Evolutionary conservation across 306 rosid genomes (phyloP).

Genomic region (Malus asiatica): DNA sequence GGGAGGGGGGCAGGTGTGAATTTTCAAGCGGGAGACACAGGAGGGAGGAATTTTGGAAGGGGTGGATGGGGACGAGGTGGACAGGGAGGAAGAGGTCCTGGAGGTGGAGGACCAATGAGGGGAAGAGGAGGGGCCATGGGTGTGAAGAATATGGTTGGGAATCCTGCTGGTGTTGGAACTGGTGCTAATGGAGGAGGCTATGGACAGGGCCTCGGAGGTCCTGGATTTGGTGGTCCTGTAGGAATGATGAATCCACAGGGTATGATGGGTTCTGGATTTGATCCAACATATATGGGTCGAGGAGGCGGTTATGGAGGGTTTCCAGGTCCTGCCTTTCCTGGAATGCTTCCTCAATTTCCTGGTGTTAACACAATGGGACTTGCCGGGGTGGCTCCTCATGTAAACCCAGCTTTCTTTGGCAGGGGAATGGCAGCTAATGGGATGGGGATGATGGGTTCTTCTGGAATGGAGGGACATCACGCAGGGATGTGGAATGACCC

Average conservation of each 20-base stretch:
- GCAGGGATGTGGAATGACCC: conserved; percentile 45
- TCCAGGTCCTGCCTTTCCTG: conserved; percentile 40
- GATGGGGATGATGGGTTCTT: conserved; percentile 43
- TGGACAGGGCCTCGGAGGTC: conserved; percentile 39
- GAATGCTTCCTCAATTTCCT: conserved; percentile 42
- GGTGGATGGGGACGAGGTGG: conserved; percentile 54
- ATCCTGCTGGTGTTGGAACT: conserved; percentile 25
- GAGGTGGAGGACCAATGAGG: conserved; percentile 29
- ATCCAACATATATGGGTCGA: conserved; percentile 46
- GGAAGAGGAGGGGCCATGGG: conserved; percentile 45
- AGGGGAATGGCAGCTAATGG: conserved; percentile 41
- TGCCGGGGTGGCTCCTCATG: conserved; percentile 48
- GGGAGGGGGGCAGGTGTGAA: conserved; percentile 31
- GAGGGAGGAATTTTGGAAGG: conserved; percentile 37
- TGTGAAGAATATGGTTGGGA: conserved; percentile 27
- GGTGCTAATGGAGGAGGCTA: conserved; percentile 30
- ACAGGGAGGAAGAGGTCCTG: conserved; percentile 39
- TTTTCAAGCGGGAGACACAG: conserved; percentile 37
- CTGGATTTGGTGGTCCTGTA: conserved; percentile 32
- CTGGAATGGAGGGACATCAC: conserved; percentile 37
- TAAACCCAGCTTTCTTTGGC: conserved; percentile 50
- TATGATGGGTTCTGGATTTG: conserved; percentile 50
- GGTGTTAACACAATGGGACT: conserved; percentile 33
- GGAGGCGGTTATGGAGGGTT: conserved; percentile 45
- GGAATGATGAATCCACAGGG: conserved; percentile 40